Percentiles rank a stretch among this genome's conserved stretches.
Evolutionary conservation across 1,139 yeast species (phyloP).

Genomic region (Saccharomycopsis hybrid): DNA sequence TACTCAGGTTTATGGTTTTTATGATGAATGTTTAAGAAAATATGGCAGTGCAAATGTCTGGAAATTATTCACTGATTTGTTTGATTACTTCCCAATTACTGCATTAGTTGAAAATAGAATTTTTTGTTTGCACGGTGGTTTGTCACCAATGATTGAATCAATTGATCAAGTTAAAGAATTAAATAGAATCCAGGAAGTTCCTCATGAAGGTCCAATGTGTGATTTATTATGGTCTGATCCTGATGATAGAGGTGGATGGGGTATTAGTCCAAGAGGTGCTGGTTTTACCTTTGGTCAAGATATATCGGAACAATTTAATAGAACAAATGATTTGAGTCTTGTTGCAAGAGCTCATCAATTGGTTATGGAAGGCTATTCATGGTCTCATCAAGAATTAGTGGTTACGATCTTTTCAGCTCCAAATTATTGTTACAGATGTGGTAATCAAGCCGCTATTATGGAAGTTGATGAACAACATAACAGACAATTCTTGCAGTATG

Average conservation of each 20-base stretch:
- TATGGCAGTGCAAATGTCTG: conserved; percentile 89
- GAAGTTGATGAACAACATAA: conserved; percentile 92
- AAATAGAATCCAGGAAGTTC: conserved; percentile 87
- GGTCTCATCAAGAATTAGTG: conserved; percentile 76
- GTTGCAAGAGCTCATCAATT: conserved; percentile 93
- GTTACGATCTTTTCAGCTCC: conserved; percentile 98
- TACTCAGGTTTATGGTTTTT: conserved; percentile 90
- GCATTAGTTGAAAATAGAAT: conserved; percentile 80
- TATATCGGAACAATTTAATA: conserved; percentile 74
- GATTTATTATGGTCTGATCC: conserved; percentile 94
- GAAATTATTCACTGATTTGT: conserved; percentile 86
- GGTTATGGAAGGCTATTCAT: conserved; percentile 88
- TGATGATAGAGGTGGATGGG: conserved; percentile 90
- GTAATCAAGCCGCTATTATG: conserved; percentile 98
- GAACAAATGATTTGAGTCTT: conserved; percentile 63
- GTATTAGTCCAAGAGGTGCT: conserved; percentile 90
- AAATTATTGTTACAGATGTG: conserved; percentile 94
- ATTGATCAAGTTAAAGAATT: conserved; percentile 74
- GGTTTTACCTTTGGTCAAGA: conserved; percentile 90
- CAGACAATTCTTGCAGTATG: conserved; percentile 88
- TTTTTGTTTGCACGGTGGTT: conserved; percentile 87
- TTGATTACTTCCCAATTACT: conserved; percentile 77
- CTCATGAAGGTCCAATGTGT: conserved; percentile 97
- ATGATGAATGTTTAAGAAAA: conserved; percentile 86
- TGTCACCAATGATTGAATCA: conserved; percentile 80